A percentile compares a stretch with the other conserved stretches of the same genome.
These are phyloP conservation scores for Bipolaris victoriae DNA, from an alignment of 2,329 filamentous ascomycete genomes.

Conservation along the genomic window DNA sequence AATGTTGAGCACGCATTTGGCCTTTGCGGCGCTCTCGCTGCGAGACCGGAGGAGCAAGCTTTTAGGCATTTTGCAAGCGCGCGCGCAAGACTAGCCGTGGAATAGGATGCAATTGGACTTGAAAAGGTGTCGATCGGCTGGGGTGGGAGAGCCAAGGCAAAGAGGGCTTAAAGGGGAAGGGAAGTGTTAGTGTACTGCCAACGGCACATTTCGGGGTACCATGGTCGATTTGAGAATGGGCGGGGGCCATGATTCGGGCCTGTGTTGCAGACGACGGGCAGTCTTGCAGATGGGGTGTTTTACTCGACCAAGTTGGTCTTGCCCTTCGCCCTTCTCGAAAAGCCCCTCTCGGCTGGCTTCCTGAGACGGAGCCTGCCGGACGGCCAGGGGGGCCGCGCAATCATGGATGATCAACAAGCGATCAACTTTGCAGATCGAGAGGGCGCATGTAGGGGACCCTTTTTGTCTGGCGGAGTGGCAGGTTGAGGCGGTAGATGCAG, in stretches of 20 bases:
- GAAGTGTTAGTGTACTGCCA: conserved; percentile 16
- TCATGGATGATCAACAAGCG: conserved; percentile 26
- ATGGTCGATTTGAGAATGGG: conserved; percentile 13
- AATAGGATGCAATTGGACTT: conserved; percentile 7
- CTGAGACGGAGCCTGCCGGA: conserved; percentile 34
- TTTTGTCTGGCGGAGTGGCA: not conserved
- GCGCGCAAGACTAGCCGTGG: conserved; percentile 7
- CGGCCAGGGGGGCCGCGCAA: conserved; percentile 32
- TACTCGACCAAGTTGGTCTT: conserved; percentile 1
- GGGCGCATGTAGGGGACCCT: not conserved
- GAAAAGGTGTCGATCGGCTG: conserved; percentile 19
- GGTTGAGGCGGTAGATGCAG: conserved; percentile 2
- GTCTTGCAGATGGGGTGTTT: not conserved
- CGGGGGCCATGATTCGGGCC: conserved; percentile 15
- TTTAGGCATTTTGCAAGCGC: conserved; percentile 9
- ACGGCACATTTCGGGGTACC: conserved; percentile 23
- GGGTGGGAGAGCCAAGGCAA: conserved; percentile 15
- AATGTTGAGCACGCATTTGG: conserved; percentile 1
- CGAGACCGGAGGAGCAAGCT: conserved; percentile 2
- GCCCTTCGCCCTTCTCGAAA: conserved; percentile 11
- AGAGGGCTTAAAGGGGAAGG: not conserved
- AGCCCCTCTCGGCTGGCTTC: conserved; percentile 31
- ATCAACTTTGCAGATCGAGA: conserved; percentile 27
- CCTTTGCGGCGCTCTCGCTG: conserved; percentile 8
- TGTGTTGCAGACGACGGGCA: conserved; percentile 12